A percentile compares a stretch with the other conserved stretches of the same genome.
These are phyloP conservation scores for Fusarium subtropicale DNA, from an alignment of 2,329 filamentous ascomycete genomes.

Conservation along the genomic window DNA sequence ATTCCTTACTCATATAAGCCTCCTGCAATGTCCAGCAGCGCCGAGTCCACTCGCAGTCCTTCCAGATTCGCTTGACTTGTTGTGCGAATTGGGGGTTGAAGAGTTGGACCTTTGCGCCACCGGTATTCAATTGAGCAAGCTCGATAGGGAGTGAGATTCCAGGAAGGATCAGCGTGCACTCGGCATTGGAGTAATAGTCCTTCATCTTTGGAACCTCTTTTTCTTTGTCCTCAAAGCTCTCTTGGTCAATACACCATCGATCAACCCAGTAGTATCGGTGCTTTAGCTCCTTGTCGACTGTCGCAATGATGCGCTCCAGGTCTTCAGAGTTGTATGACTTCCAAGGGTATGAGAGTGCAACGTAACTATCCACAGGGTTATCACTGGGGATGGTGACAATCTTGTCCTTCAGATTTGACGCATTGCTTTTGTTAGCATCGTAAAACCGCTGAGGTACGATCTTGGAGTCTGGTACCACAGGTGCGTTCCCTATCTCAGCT, in stretches of 20 bases:
- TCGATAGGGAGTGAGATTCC: neutral
- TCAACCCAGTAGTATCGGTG: neutral
- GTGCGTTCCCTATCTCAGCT: neutral
- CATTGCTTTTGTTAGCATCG: fast-evolving
- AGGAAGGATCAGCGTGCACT: neutral
- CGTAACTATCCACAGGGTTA: neutral
- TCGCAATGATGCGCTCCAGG: neutral
- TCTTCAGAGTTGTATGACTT: neutral
- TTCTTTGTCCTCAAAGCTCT: neutral
- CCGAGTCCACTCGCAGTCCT: neutral
- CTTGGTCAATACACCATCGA: neutral
- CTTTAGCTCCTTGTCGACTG: neutral
- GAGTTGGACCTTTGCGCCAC: neutral
- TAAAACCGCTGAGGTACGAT: neutral
- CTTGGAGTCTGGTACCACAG: neutral
- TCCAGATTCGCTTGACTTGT: neutral
- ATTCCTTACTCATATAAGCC: neutral
- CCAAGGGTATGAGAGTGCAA: neutral
- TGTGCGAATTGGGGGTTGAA: fast-evolving
- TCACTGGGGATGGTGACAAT: neutral
- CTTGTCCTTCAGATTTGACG: neutral
- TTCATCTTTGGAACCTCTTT: neutral
- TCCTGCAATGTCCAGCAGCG: neutral
- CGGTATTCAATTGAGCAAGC: neutral
- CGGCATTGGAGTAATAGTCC: neutral